Conservation (phyloP, 2,329 filamentous ascomycete genomes). For the Tolypocladium amazonense region DNA sequence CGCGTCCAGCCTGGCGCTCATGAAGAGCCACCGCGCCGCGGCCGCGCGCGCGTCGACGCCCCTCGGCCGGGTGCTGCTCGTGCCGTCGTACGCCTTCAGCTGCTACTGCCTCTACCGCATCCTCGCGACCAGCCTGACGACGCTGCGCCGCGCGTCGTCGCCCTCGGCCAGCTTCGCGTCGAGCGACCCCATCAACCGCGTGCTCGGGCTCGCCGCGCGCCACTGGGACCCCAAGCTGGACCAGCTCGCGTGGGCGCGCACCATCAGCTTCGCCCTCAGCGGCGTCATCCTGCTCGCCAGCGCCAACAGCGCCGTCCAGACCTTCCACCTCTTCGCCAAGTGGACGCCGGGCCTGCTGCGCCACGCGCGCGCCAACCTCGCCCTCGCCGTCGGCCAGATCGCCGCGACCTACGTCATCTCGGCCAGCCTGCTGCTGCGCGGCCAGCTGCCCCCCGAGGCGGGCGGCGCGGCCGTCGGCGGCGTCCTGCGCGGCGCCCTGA, state of each 20-base stretch:
- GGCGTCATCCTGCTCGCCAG: constrained; percentile 75
- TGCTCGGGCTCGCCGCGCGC: constrained; percentile 68
- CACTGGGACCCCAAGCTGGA: constrained; percentile 80
- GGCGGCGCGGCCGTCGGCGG: constrained; percentile 69
- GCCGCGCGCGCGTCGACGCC: constrained; percentile 58
- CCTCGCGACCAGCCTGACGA: constrained; percentile 57
- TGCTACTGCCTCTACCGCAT: constrained; percentile 81
- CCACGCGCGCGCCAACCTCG: constrained; percentile 67
- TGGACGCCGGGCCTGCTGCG: constrained; percentile 62
- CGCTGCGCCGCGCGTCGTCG: constrained; percentile 42
- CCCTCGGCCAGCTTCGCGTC: constrained; percentile 45
- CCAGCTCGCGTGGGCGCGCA: constrained; percentile 71
- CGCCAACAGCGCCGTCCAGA: constrained; percentile 76
- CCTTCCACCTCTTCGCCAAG: constrained; percentile 68
- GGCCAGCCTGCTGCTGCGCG: constrained; percentile 64
- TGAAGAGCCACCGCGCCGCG: constrained; percentile 52
- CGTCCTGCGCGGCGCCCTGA: constrained; percentile 51
- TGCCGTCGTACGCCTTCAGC: constrained; percentile 59
- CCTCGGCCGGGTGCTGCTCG: constrained; percentile 51
- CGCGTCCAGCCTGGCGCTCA: constrained; percentile 49
- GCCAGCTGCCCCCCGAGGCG: constrained; percentile 68
- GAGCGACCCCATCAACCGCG: constrained; percentile 74
- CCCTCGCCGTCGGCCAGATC: constrained; percentile 70
- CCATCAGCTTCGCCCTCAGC: constrained; percentile 74
- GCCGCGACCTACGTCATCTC: constrained; percentile 79